Evolutionary conservation across 441 rosid species (phyloP), one percentile per base, ranked within the genome.

Genomic region (Omphalea diandra): DNA sequence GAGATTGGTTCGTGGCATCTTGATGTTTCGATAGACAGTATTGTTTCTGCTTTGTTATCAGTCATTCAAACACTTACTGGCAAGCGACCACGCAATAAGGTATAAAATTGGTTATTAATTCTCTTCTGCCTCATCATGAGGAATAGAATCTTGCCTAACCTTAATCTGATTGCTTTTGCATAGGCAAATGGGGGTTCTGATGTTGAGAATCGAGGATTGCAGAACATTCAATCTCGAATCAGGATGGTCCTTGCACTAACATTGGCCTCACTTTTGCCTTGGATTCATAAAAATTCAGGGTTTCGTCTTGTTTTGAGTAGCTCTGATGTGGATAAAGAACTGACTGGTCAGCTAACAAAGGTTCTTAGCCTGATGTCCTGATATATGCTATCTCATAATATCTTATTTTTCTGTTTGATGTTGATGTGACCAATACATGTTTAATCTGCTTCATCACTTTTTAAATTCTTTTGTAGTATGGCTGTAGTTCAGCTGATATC

Each of bases 1-100:
- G 96, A 95, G 83, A 89, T 95, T n/a, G 99, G 99, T 52, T 82
- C 98, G 1, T 87, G 95, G 97, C 99, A 88, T 89, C 90, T 95
- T 68, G 94, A 92, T 61, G 87, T 90, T 76, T 69, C 77, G 76
- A 89, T 94, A 75, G 98, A 94, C 70, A 83, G 80, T 27, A 88
- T 94, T 74, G 86, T 90, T 49, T 90, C 98, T 77, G 88, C 96
- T 0, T 77, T 94, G 38, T 68, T 94, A 49, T 78, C 90, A 67
- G 78, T 94, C 77, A 85, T 94, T 76, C 88, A 88, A 80, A 88
- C 88, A 3, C 86, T 92, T 68, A 88, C 94, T 2, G 99, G 99
- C 71, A 92, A 83, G 78, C 81, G 79, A 55, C 97, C 94, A 47
- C 82, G 75, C 18, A 87, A 90, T 76, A 90, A 92, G 98, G 98